A percentile compares a stretch with the other conserved stretches of the same genome.
Conservation (phyloP, 2,329 filamentous ascomycete genomes). For the Orbilia blumenaviensis region DNA sequence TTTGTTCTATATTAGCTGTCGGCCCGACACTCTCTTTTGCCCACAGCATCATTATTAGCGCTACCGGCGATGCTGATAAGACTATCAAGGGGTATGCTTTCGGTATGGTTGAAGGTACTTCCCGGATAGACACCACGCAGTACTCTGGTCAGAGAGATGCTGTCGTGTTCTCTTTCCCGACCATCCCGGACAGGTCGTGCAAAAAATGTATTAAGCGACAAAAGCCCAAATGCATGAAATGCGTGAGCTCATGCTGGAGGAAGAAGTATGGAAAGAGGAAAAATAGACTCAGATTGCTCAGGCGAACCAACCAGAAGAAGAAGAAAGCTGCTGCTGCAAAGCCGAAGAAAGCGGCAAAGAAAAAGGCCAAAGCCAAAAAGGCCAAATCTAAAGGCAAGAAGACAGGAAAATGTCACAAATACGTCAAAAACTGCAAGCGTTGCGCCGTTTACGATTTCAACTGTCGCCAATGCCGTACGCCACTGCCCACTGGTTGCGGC, state of each 20-base stretch:
- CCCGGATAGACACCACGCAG: neutral
- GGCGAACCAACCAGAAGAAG: conserved; percentile 14
- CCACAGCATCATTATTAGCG: conserved; percentile 18
- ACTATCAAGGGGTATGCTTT: conserved; percentile 9
- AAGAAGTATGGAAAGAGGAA: neutral
- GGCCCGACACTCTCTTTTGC: neutral
- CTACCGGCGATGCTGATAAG: conserved; percentile 18
- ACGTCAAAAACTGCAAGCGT: conserved; percentile 9
- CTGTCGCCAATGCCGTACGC: conserved; percentile 9
- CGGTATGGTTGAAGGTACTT: conserved; percentile 8
- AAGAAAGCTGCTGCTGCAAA: neutral
- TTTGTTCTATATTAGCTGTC: neutral
- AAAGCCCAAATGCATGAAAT: neutral
- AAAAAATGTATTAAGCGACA: conserved; percentile 1
- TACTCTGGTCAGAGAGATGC: conserved; percentile 2
- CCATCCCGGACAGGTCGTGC: conserved; percentile 3
- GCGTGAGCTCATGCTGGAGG: neutral
- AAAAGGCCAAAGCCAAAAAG: neutral
- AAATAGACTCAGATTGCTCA: no score
- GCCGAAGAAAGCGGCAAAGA: neutral
- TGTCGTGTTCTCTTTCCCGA: conserved; percentile 17
- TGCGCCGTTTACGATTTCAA: conserved; percentile 17
- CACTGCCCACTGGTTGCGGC: conserved; percentile 6
- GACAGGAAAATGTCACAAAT: neutral
- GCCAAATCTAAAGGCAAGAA: neutral